Evolutionary conservation across 352 stramenopile genomes (phyloP), one percentile per base, ranked within the genome.

Genomic region (Phytophthora lateralis): DNA sequence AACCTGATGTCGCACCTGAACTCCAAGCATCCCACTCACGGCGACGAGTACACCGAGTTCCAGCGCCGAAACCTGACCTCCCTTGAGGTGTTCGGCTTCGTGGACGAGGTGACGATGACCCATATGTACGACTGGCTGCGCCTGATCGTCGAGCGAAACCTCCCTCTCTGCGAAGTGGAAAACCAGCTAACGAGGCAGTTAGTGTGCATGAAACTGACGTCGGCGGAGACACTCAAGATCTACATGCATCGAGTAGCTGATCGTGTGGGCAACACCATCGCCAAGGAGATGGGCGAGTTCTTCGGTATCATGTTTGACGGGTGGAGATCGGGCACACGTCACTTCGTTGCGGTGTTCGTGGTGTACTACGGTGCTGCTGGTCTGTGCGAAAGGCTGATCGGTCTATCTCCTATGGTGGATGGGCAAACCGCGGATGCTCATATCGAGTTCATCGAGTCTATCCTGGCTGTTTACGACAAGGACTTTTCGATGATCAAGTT

Each of bases 241-340:
- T 37, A 41, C 45, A 49, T 51, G 35, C 35, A 34, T 39, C 55
- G 30, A 37, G 21, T 63, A n/a, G 44, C 45, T 20, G 18, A 39
- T 12, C 39, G 35, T 9, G 49, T 60, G 1, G 62, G 62, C 18
- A 6, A n/a, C 5, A 17, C 21, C 6, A 52, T 70, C 20, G 20
- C 38, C 2, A 43, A 34, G 5, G 47, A 64, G 48, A 57, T 70
- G 35, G 55, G 62, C 32, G 21, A 24, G 1, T 14, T 26, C 14
- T 65, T 70, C 32, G 62, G 55, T 26, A 1, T 70, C 34, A 60
- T 60, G 62, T 70, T 65, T 17, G 61, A 69, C 44, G 61, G 54
- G 6, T 69, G 53, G 61, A 39, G 24, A 6, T 44, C 37, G 4
- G 43, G 35, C 3, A 41, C 54, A 15, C 30, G 42, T 18, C 54